Base-by-base conservation (phyloP, 208 protist species). In the Herpetomonas samuelpessoai region DNA sequence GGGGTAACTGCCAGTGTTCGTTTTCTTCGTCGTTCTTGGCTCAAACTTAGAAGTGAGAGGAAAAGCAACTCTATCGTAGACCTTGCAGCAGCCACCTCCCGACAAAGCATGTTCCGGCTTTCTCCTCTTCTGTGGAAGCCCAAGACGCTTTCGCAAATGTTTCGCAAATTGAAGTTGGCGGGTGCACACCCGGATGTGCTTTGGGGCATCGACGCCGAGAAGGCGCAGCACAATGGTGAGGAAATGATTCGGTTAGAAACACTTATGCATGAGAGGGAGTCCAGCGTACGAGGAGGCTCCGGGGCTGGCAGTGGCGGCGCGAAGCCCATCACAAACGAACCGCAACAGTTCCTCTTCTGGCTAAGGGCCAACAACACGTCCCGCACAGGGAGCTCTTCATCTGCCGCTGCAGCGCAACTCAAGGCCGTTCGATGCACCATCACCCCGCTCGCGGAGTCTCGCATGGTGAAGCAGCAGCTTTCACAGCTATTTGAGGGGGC, bases 171-270 rank as follows among this genome's bases (percentile, higher is more conserved):
- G 49, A 94, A 94, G 69, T 69, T 94, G 18, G 81, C 81, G 39
- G 87, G 87, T 21, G 87, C 87, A 1, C 87, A 94, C 51, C 87
- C 87, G 1, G 87, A 94, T 59, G 76, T 94, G 10, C 62, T 94
- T 10, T 91, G 83, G 82, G 71, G 76, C 56, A 79, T 94, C 45
- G 87, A 94, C 66, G 81, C 87, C 22, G 68, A 81, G 47, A 94
- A 91, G 71, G 87, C 87, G 25, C 83, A 91, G 65, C 87, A 94
- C 76, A 94, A 94, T 51, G 82, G 87, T 10, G 81, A 94, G 55
- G 79, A 86, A 46, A 91, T 94, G 87, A 89, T 91, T 30, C 78
- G 81, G 0, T 63, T 94, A 19, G 87, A 94, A 57, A 89, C 79
- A 22, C 64, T 91, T 35, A 79, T 94, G 83, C 83, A 89, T 51